phyloP scores from a whole-genome alignment of 441 rosid genomes.

The Cnidoscolus chayamansa region DNA sequence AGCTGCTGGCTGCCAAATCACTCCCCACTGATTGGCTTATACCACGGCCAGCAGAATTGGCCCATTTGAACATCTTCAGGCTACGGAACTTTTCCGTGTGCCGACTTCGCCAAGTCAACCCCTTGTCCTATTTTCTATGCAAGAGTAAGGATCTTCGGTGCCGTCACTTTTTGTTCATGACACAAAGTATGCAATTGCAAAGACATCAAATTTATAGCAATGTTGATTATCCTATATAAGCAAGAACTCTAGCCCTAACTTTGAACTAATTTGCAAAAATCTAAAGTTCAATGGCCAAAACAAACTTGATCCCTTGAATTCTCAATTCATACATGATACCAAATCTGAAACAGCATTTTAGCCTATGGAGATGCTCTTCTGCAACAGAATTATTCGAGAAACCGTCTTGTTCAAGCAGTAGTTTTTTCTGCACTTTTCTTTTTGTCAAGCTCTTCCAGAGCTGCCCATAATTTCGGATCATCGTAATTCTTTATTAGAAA shows the following conservation, averaged over 20 bases:
- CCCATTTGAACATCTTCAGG: too few species aligned
- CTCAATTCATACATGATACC: background rate
- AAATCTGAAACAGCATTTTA: background rate
- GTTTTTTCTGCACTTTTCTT: constrained; percentile 22
- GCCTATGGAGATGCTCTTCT: background rate
- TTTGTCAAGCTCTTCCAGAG: constrained; percentile 61
- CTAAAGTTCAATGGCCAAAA: background rate
- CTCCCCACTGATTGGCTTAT: too few species aligned
- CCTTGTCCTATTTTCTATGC: too few species aligned
- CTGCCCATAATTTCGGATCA: constrained; percentile 72
- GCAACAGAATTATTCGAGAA: constrained; percentile 13
- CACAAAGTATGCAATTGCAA: background rate
- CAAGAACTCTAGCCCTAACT: background rate
- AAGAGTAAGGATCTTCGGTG: too few species aligned
- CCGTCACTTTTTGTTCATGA: too few species aligned
- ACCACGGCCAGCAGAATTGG: too few species aligned
- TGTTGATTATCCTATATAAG: background rate
- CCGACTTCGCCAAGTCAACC: too few species aligned
- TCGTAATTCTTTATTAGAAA: constrained; percentile 64
- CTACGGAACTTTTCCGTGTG: too few species aligned
- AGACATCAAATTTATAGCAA: background rate
- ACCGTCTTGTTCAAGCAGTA: constrained; percentile 8
- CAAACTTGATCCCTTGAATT: background rate
- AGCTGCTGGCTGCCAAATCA: too few species aligned
- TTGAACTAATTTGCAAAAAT: background rate